phyloP scores from a whole-genome alignment of 495 filamentous ascomycete genomes.

The Trichodelitschia bisporula region DNA sequence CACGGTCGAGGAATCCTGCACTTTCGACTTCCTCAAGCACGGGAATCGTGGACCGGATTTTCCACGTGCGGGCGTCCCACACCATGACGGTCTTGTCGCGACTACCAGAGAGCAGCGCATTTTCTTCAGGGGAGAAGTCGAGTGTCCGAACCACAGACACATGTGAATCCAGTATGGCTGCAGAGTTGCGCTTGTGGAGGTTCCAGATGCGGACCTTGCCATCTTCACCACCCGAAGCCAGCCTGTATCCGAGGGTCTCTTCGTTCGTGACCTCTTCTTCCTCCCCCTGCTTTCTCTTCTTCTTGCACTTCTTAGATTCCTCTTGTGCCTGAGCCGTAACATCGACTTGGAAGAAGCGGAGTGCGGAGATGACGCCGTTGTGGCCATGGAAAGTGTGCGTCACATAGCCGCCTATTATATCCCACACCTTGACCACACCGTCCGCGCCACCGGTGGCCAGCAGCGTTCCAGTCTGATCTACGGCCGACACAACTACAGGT shows the following conservation, averaged over 20 bases:
- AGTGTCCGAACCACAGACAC: slow-evolving; percentile 74
- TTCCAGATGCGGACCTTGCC: slow-evolving; percentile 83
- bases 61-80: slow-evolving; percentile 74
- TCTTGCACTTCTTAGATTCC: slow-evolving; percentile 17
- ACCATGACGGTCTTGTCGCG: slow-evolving; percentile 84
- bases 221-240: slow-evolving; percentile 82
- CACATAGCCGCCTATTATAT: slow-evolving; percentile 70
- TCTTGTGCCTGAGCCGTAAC: slow-evolving; percentile 18
- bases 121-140: slow-evolving; percentile 49
- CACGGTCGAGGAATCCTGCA: slow-evolving; percentile 50
- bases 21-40: slow-evolving; percentile 69
- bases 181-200: slow-evolving; percentile 53
- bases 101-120: slow-evolving; percentile 63
- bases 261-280: slow-evolving; percentile 16
- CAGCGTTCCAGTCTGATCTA: slow-evolving; percentile 70
- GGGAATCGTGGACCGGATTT: slow-evolving; percentile 55
- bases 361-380: slow-evolving; percentile 66
- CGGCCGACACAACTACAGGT: slow-evolving; percentile 60
- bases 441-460: slow-evolving; percentile 81
- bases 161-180: slow-evolving; percentile 67
- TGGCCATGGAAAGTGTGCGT: slow-evolving; percentile 92
- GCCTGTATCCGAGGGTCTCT: slow-evolving; percentile 33
- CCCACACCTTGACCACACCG: slow-evolving; percentile 87
- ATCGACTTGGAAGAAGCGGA: slow-evolving; percentile 67
- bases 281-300: slow-evolving; percentile 23